Conservation (phyloP, 371 early-diverging fungal genomes). For the Lichtheimia hyalospora region DNA sequence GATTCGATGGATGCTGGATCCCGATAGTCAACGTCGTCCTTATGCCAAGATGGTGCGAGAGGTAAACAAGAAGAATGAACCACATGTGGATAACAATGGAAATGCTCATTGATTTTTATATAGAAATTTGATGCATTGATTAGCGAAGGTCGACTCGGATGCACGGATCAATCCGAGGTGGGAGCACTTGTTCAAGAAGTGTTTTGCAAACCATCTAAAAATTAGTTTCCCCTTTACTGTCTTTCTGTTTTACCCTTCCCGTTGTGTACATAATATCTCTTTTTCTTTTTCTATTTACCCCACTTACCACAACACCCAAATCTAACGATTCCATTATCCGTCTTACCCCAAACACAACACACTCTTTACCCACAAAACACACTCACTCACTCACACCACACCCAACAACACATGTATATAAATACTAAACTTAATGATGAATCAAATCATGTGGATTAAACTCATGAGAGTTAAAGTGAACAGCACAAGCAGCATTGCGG, state of each 20-base stretch:
- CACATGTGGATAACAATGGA: neutral
- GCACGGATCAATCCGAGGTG: slow-evolving; percentile 41
- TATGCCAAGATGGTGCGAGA: slow-evolving; percentile 36
- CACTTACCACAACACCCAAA: neutral
- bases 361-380: too few species aligned
- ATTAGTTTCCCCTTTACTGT: neutral
- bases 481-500: too few species aligned
- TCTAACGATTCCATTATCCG: neutral
- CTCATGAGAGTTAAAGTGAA: too few species aligned
- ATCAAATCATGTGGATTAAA: too few species aligned
- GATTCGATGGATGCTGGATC: slow-evolving; percentile 42
- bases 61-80: slow-evolving; percentile 25
- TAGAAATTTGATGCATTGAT: slow-evolving; percentile 33
- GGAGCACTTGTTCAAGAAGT: slow-evolving; percentile 44
- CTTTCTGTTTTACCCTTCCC: slow-evolving; percentile 1
- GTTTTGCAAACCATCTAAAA: slow-evolving; percentile 18
- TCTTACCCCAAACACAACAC: neutral
- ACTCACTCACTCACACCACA: too few species aligned
- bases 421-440: too few species aligned
- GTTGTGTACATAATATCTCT: neutral
- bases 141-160: slow-evolving; percentile 26
- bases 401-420: too few species aligned
- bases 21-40: slow-evolving; percentile 36
- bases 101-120: neutral
- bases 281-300: neutral